Percentiles rank a stretch among this genome's conserved stretches.
Conservation (phyloP, 73 alveolate genomes). For the Tetrahymena borealis region DNA sequence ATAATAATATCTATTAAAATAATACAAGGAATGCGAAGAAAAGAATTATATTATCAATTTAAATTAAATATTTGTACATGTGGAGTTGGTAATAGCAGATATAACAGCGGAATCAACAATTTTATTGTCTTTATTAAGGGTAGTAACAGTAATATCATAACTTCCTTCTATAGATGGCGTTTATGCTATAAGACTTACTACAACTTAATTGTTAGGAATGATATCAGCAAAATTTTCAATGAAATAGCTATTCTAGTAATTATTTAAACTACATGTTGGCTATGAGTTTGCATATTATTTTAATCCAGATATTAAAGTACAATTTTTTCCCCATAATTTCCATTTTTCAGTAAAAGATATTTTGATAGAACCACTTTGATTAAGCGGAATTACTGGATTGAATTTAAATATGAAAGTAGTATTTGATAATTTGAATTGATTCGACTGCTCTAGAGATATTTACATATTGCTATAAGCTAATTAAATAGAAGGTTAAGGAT, state of each 20-base stretch:
- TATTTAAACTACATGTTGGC: not conserved
- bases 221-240: not conserved
- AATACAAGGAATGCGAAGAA: too few relatives aligned
- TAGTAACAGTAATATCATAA: not conserved
- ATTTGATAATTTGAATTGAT: not conserved
- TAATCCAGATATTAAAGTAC: not conserved
- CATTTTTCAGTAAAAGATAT: not conserved
- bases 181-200: not conserved
- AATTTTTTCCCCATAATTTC: not conserved
- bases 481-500: not conserved
- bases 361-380: not conserved
- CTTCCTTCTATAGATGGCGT: not conserved
- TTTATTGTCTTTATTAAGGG: not conserved
- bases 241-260: not conserved
- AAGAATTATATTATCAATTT: not conserved
- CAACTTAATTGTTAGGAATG: not conserved
- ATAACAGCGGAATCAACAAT: not conserved
- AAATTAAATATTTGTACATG: not conserved
- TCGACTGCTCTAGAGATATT: not conserved
- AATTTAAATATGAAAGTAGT: not conserved
- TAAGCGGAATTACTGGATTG: not conserved
- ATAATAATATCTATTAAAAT: too few relatives aligned
- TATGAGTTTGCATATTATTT: not conserved
- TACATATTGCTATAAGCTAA: not conserved
- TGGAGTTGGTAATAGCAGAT: not conserved